Evolutionary conservation across 345 rosid genomes (phyloP).

Genomic region (Salix udensis): DNA sequence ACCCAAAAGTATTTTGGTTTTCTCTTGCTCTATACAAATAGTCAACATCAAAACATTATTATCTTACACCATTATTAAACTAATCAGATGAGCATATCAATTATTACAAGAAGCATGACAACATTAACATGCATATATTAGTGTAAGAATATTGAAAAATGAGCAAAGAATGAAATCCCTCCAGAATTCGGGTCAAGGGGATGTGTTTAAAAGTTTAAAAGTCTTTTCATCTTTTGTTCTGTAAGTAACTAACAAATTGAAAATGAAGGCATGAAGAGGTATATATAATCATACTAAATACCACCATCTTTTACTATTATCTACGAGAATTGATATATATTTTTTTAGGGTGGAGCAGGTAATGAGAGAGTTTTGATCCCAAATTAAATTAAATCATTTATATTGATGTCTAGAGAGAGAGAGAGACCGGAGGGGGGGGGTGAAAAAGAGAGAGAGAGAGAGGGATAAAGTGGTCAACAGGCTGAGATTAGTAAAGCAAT

Average conservation of each 20-base stretch:
- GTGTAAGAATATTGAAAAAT: neutral
- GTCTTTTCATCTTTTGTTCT: neutral
- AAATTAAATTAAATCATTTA: neutral
- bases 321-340: neutral
- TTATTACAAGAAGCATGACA: neutral
- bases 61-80: neutral
- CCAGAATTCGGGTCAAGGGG: neutral
- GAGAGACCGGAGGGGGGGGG: too few relatives aligned
- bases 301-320: neutral
- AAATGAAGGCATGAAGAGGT: neutral
- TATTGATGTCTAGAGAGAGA: neutral
- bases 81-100: neutral
- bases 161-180: neutral
- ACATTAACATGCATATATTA: neutral
- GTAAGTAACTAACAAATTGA: neutral
- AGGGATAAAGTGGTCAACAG: too few relatives aligned
- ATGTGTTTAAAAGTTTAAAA: neutral
- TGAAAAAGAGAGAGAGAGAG: too few relatives aligned
- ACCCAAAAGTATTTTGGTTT: constrained; percentile 74
- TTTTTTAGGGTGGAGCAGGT: neutral
- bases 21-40: constrained; percentile 63
- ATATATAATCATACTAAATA: neutral
- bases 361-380: neutral
- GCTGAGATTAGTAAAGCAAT: neutral
- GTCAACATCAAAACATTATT: neutral